phyloP scores from a whole-genome alignment of 129 eudicot species.

The Flaveria ramosissima region DNA sequence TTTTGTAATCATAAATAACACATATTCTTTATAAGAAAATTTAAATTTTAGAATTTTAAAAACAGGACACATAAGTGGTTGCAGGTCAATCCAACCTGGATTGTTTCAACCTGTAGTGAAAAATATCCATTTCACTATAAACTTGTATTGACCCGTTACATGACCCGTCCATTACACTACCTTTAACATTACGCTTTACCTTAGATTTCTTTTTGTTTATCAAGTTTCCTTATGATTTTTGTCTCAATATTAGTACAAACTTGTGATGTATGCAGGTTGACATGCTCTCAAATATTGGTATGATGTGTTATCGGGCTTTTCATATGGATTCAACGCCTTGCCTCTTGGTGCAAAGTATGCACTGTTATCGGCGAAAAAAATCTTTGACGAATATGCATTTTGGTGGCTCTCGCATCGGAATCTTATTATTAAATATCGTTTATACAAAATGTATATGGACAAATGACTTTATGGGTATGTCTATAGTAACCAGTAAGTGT shows the following conservation, averaged over 20 bases:
- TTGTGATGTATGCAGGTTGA: constrained; percentile 16
- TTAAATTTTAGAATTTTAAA: constrained; percentile 54
- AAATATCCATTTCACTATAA: neutral
- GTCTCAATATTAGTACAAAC: neutral
- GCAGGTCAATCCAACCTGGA: neutral
- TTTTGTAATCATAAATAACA: too few species aligned
- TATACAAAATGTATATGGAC: constrained; percentile 14
- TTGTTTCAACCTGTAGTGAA: neutral
- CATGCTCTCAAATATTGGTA: neutral
- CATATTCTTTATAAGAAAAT: neutral
- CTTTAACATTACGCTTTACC: neutral
- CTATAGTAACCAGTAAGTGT: neutral
- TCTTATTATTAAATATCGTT: neutral
- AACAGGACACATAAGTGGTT: too few species aligned
- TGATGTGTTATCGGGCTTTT: neutral
- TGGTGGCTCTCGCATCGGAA: neutral
- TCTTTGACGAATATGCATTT: neutral
- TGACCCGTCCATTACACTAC: neutral
- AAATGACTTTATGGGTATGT: neutral
- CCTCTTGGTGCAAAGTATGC: constrained; percentile 15
- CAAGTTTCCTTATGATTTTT: neutral
- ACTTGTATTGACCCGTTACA: neutral
- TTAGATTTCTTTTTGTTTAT: neutral
- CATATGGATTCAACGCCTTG: neutral
- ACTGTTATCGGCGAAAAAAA: neutral